Conservation (phyloP, 768 basidiomycete genomes). For the Mycena albidolilacea region DNA sequence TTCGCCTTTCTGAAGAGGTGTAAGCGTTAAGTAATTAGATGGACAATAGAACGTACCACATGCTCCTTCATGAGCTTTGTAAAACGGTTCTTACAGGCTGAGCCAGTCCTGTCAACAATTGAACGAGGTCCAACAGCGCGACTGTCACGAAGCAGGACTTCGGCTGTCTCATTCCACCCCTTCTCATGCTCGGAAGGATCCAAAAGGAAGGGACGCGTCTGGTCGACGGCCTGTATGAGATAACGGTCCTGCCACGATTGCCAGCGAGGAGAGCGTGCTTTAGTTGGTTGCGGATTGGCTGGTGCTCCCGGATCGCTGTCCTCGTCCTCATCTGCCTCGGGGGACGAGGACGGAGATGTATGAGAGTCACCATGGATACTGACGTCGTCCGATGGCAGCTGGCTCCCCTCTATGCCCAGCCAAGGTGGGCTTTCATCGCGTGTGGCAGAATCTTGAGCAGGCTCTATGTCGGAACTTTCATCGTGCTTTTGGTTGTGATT, state of each 20-base stretch:
- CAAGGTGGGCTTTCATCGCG: too few relatives aligned
- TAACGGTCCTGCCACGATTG: not conserved
- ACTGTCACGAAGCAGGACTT: not conserved
- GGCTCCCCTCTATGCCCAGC: too few relatives aligned
- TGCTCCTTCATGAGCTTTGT: not conserved
- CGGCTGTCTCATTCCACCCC: not conserved
- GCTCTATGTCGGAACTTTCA: too few relatives aligned
- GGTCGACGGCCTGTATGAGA: not conserved
- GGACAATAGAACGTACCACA: not conserved
- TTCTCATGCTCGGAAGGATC: not conserved
- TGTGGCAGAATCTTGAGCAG: too few relatives aligned
- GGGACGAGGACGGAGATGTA: too few relatives aligned
- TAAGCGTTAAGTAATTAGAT: not conserved
- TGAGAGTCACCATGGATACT: too few relatives aligned
- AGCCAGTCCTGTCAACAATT: not conserved
- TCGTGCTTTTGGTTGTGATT: too few relatives aligned
- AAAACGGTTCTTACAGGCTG: not conserved
- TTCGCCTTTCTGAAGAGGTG: not conserved
- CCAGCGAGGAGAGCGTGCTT: not conserved
- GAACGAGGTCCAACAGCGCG: not conserved
- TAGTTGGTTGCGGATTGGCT: not conserved
- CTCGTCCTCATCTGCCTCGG: too few relatives aligned
- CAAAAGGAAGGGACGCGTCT: not conserved
- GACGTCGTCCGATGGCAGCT: too few relatives aligned
- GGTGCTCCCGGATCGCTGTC: not conserved